Conservation (phyloP, 192 early-diverging fungal genomes). For the Rhizophagus prolifer region DNA sequence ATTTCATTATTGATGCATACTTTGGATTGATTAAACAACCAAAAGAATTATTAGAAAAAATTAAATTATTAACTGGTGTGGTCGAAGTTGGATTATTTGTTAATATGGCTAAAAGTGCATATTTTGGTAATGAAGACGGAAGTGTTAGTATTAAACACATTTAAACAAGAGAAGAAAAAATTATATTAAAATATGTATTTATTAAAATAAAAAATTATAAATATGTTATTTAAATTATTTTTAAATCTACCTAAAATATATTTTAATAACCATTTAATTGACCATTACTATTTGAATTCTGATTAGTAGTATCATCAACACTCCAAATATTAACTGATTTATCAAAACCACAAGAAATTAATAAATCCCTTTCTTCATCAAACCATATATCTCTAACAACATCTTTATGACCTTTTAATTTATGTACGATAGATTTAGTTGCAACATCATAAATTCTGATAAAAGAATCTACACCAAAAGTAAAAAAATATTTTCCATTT, state of each 20-base stretch:
- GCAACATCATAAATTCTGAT: slow-evolving; percentile 54
- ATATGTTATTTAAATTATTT: background rate
- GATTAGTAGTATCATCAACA: background rate
- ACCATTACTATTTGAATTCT: too few relatives aligned
- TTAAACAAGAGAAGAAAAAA: background rate
- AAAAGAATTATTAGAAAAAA: slow-evolving; percentile 37
- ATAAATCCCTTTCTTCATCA: slow-evolving; percentile 45
- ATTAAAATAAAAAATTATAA: background rate
- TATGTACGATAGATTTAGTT: slow-evolving; percentile 45
- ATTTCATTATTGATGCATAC: slow-evolving; percentile 85
- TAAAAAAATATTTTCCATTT: slow-evolving; percentile 61
- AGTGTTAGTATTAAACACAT: background rate
- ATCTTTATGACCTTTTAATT: slow-evolving; percentile 56
- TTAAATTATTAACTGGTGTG: slow-evolving; percentile 83
- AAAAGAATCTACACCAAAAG: slow-evolving; percentile 60
- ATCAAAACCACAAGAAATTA: slow-evolving; percentile 63
- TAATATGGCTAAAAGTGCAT: slow-evolving; percentile 77
- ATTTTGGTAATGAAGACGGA: slow-evolving; percentile 83
- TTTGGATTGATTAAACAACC: slow-evolving; percentile 78
- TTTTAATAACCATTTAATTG: too few relatives aligned
- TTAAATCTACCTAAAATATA: too few relatives aligned
- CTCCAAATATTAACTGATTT: slow-evolving; percentile 56
- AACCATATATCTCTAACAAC: slow-evolving; percentile 53
- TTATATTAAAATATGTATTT: background rate
- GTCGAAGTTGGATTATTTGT: slow-evolving; percentile 93